Evolutionary conservation across 176 grass and related monocot species (phyloP).

Genomic region (Triticum monococcum): DNA sequence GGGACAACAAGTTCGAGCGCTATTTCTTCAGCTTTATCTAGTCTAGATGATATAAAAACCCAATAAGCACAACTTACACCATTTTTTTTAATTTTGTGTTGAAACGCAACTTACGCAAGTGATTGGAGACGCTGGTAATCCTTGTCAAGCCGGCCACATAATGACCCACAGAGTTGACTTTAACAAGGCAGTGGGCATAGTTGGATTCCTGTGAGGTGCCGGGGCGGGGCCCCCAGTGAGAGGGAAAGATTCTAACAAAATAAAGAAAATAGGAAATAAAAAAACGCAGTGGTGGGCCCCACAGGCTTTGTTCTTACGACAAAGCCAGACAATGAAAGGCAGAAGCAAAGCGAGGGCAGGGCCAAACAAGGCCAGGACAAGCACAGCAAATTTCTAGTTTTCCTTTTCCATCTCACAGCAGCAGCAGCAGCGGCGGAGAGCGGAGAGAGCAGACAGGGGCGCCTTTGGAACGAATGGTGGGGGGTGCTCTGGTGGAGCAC

Average conservation of each 20-base stretch:
- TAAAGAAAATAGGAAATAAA: slow-evolving; percentile 29
- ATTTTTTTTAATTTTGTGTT: not conserved
- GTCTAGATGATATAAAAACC: not conserved
- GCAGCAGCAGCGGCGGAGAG: slow-evolving; percentile 20
- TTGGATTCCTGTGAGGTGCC: slow-evolving; percentile 53
- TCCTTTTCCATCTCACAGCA: slow-evolving; percentile 33
- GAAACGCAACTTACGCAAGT: not conserved
- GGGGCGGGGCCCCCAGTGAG: slow-evolving; percentile 42
- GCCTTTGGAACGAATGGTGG: slow-evolving; percentile 42
- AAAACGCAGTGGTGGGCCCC: slow-evolving; percentile 27
- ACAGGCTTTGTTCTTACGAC: slow-evolving; percentile 49
- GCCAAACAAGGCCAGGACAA: not conserved
- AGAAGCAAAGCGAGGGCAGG: slow-evolving; percentile 25
- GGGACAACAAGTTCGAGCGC: not conserved
- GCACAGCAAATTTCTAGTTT: slow-evolving; percentile 38
- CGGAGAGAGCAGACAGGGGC: not conserved
- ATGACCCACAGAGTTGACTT: slow-evolving; percentile 57
- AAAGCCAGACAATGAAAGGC: slow-evolving; percentile 37
- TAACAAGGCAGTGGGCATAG: slow-evolving; percentile 36
- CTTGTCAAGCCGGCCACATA: slow-evolving; percentile 36
- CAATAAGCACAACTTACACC: not conserved
- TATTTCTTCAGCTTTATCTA: not conserved
- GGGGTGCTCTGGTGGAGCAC: slow-evolving; percentile 29
- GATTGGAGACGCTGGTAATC: not conserved
- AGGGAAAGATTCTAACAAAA: slow-evolving; percentile 80